A percentile compares a stretch with the other conserved stretches of the same genome.
phyloP scores from a whole-genome alignment of 176 grass and related monocot species.

The Microstegium vimineum region DNA sequence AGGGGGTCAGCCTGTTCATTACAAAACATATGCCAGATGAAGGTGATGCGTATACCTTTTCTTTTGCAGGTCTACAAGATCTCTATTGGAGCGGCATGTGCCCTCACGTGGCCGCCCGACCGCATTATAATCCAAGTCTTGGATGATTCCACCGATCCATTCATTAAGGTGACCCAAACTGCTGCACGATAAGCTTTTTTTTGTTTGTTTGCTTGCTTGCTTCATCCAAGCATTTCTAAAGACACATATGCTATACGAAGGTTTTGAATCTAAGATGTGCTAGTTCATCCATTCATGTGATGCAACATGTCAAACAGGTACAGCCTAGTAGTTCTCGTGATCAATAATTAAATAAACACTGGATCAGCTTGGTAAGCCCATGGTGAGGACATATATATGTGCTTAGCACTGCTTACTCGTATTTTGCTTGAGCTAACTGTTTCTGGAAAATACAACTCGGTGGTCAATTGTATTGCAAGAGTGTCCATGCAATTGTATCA shows the following conservation, averaged over 20 bases:
- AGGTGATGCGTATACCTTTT: slow-evolving; percentile 1
- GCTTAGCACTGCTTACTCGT: not conserved
- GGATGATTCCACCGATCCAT: slow-evolving; percentile 49
- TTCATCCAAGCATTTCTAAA: not conserved
- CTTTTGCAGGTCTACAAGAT: slow-evolving; percentile 44
- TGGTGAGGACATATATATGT: not conserved
- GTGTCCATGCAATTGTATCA: not conserved
- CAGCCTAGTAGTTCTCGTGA: not conserved
- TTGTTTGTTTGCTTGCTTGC: not conserved
- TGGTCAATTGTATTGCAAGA: not conserved
- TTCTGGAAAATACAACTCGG: not conserved
- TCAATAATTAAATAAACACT: not conserved
- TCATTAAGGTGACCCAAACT: slow-evolving; percentile 36
- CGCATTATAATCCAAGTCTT: slow-evolving; percentile 77
- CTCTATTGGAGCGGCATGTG: slow-evolving; percentile 64
- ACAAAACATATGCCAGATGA: slow-evolving; percentile 7
- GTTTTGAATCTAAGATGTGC: not conserved
- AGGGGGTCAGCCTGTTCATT: not conserved
- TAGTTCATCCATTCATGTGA: not conserved
- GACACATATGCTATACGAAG: not conserved
- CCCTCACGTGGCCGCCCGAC: slow-evolving; percentile 66
- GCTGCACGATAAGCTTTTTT: not conserved
- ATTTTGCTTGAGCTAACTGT: not conserved
- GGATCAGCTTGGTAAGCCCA: not conserved
- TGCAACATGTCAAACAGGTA: not conserved